Evolutionary conservation across 2,329 filamentous ascomycete species (phyloP), one percentile per base, ranked within the genome.

Genomic region (Fusarium sp.): DNA sequence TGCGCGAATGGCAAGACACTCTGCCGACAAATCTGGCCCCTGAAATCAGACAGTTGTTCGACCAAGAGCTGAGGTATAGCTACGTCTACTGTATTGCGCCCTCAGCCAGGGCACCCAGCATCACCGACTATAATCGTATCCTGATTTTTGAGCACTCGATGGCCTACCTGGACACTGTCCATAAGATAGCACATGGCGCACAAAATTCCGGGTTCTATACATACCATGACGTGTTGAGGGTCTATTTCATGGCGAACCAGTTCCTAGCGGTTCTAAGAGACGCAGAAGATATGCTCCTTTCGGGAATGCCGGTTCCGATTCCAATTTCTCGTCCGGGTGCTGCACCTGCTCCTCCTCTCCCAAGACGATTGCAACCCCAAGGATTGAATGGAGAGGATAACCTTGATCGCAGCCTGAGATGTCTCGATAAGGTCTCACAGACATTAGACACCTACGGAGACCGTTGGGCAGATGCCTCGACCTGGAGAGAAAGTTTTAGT

Each of bases 61-160:
- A 96, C 71, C 89, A 97, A 22, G 96, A 99, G 79, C 83, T 97
- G 45, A 89, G 95, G 51, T 98, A 97, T 83, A 97, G 94, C 78
- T 96, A 94, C 76, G 92, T 97, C 30, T 94, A 98, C 80, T 93
- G 95, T 64, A 88, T 98, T 13, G 94, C 94, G 2, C 94, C 95
- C 2, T 95, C 92, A 39, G 90, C 91, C 4, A 88, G 92, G 50
- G 90, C 93, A 7, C 93, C 93, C 0, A 86, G 89, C 28, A 90
- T 95, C 55, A 91, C 90, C 7, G 89, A 94, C 50, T 94, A 95
- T 79, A 92, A 91, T 41, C 93, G 94, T 69, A 86, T 91, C 35
- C 86, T 97, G 30, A 93, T 97, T 44, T 97, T 97, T 79, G 94
- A 97, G 79, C 92, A 96, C 77, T 91, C 91, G 71, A 90, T 95